Percentiles rank a stretch among this genome's conserved stretches.
Evolutionary conservation across 352 stramenopile species (phyloP).

Genomic region (Phytophthora citricola): DNA sequence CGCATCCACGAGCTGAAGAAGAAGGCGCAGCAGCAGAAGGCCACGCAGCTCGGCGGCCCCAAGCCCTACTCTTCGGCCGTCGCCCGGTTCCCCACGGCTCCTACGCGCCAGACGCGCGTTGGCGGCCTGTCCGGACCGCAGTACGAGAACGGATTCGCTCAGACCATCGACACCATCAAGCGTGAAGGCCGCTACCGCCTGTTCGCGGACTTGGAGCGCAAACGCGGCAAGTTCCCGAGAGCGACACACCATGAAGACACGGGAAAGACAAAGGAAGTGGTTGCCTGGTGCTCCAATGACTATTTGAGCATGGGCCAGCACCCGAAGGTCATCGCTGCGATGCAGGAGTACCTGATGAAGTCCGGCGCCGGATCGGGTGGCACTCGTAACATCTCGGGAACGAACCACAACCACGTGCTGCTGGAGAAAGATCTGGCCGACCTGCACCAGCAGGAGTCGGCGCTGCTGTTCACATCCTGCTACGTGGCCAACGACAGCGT

Average conservation of each 20-base stretch:
- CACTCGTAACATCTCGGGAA: constrained; percentile 92
- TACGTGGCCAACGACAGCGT: constrained; percentile 93
- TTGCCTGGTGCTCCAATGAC: constrained; percentile 92
- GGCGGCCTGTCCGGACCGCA: constrained; percentile 63
- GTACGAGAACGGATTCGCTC: constrained; percentile 77
- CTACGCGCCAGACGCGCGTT: constrained; percentile 62
- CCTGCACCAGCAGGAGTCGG: constrained; percentile 87
- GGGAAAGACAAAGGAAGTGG: constrained; percentile 82
- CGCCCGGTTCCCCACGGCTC: constrained; percentile 61
- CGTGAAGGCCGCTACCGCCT: constrained; percentile 87
- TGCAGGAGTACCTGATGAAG: constrained; percentile 86
- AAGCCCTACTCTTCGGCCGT: constrained; percentile 54
- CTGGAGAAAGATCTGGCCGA: constrained; percentile 86
- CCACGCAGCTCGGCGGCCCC: constrained; percentile 27
- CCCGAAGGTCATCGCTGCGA: constrained; percentile 84
- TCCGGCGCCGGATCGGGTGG: constrained; percentile 83
- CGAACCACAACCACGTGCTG: constrained; percentile 92
- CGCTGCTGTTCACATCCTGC: constrained; percentile 90
- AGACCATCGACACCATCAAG: constrained; percentile 87
- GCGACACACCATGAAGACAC: constrained; percentile 77
- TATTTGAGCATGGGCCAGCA: constrained; percentile 93
- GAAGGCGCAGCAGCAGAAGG: constrained; percentile 53
- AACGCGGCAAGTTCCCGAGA: constrained; percentile 85
- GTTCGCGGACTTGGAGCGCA: constrained; percentile 89
- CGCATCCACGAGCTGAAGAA: constrained; percentile 79